Evolutionary conservation across 75 land plant species (phyloP).

Genomic region (Cupressus sempervirens): DNA sequence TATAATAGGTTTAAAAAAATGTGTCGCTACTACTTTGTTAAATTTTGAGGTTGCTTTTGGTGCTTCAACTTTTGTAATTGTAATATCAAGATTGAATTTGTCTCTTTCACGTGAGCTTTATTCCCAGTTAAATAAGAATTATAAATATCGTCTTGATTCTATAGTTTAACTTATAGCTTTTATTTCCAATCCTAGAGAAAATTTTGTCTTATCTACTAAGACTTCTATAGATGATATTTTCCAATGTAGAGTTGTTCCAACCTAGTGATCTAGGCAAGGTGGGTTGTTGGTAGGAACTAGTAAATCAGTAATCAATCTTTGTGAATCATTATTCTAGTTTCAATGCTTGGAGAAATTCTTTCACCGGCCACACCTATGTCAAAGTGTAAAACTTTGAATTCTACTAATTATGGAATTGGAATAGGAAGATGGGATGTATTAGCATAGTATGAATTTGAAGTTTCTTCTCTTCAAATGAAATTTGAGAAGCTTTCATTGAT

Average conservation of each 20-base stretch:
- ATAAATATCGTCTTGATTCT: not conserved
- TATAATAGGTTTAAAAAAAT: not conserved
- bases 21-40: not conserved
- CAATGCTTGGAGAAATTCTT: not conserved
- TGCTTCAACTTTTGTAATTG: not conserved
- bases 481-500: not conserved
- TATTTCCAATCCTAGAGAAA: not conserved
- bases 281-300: not conserved
- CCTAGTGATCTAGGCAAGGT: not conserved
- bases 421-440: not conserved
- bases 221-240: not conserved
- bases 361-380: not conserved
- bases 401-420: not conserved
- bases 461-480: not conserved
- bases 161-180: not conserved
- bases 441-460: not conserved
- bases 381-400: not conserved
- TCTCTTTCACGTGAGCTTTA: not conserved
- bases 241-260: not conserved
- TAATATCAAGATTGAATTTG: not conserved
- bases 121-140: not conserved
- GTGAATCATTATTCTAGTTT: not conserved
- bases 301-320: not conserved
- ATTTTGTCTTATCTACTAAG: not conserved
- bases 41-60: not conserved